Evolutionary conservation across 805 yeast species (phyloP), one percentile per base, ranked within the genome.

Genomic region (Candida andamanensis): DNA sequence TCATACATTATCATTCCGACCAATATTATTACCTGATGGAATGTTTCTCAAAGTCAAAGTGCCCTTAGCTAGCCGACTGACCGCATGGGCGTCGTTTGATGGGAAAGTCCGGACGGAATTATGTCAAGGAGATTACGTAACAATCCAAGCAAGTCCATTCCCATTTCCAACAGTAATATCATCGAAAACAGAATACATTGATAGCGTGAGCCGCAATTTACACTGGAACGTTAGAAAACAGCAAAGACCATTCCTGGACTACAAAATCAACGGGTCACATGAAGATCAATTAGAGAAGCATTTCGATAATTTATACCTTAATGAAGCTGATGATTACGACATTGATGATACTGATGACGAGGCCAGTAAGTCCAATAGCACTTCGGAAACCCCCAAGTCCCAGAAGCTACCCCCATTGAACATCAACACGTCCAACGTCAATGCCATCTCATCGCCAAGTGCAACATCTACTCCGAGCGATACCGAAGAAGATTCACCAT

Each of bases 21-120:
- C 97, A 3, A 82, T 90, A 33, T 67, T 90, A 36, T 65, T 90
- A 17, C 97, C 97, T 0, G 97, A 90, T 55, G 83, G 92, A n/a
- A 85, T 89, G 89, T 67, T 73, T 16, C 60, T 90, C 37, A 80
- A 76, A 46, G 82, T 90, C 4, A 82, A 81, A 47, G 94, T 87
- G 3, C 95, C 97, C 0, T 33, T 52, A 2, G 61, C 77, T 33
- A 80, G 95, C 26, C 63, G 98, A 32, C 77, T 92, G 4, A 85
- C 95, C 0, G 97, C 97, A 0, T 92, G 95, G 95, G 94, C 95
- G 1, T 80, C 96, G 2, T 92, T 92, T 53, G 98, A 92, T 58
- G 98, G 98, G 9, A 79, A 92, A 45, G 78, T 79, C 15, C 66
- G 97, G 25, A 80, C 86, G 4, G 95, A 92, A 53, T 60, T 92